These are phyloP conservation scores for Daldinia decipiens DNA, from an alignment of 495 filamentous ascomycete species.

Conservation along the genomic window DNA sequence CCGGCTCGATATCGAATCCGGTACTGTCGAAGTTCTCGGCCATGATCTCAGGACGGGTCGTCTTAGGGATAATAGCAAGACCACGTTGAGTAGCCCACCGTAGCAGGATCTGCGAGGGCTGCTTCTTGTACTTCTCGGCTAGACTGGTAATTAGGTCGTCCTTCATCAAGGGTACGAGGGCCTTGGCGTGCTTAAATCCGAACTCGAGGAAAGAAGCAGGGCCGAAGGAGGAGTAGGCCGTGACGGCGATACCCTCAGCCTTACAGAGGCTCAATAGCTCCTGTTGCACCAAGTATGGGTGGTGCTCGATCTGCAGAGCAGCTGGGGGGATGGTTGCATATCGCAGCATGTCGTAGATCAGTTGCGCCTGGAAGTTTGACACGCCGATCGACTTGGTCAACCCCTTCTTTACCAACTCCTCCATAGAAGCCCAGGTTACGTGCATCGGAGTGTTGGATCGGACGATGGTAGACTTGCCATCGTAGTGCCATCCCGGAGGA, in stretches of 20 bases:
- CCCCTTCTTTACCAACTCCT: slow-evolving; percentile 74
- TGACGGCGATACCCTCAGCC: slow-evolving; percentile 78
- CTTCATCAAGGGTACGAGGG: slow-evolving; percentile 75
- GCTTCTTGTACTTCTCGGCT: slow-evolving; percentile 76
- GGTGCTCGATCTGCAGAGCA: slow-evolving; percentile 94
- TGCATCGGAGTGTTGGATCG: slow-evolving; percentile 77
- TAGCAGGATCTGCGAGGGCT: slow-evolving; percentile 85
- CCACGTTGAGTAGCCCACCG: slow-evolving; percentile 96
- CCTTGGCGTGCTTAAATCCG: slow-evolving; percentile 74
- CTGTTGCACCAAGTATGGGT: slow-evolving; percentile 91
- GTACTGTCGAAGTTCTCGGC: slow-evolving; percentile 72
- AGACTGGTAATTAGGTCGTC: slow-evolving; percentile 70
- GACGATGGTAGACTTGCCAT: slow-evolving; percentile 65
- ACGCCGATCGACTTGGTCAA: slow-evolving; percentile 83
- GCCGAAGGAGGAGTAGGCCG: slow-evolving; percentile 92
- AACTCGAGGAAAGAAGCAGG: slow-evolving; percentile 86
- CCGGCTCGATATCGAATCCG: slow-evolving; percentile 71
- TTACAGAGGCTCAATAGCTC: slow-evolving; percentile 77
- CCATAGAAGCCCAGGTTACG: slow-evolving; percentile 91
- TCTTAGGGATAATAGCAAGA: slow-evolving; percentile 93
- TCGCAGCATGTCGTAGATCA: slow-evolving; percentile 85
- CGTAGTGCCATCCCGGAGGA: slow-evolving; percentile 79
- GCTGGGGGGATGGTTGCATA: slow-evolving; percentile 83
- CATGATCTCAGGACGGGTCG: slow-evolving; percentile 64
- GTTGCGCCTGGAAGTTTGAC: slow-evolving; percentile 85